Evolutionary conservation across 257 asterid species (phyloP).

Genomic region (Henckelia pumila): DNA sequence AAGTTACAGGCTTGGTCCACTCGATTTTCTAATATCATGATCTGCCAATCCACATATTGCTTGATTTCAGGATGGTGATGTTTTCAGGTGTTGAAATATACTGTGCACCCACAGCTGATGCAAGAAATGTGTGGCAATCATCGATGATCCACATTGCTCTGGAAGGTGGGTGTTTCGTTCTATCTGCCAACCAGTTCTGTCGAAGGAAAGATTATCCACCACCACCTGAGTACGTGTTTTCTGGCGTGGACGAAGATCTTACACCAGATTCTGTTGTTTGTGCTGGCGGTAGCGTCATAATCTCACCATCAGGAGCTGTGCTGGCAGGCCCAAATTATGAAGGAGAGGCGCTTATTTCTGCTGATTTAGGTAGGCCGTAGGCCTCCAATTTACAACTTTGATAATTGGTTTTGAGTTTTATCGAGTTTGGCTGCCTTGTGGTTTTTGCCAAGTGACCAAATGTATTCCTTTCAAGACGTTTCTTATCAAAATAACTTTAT

Average conservation of each 20-base stretch:
- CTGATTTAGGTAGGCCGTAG: constrained; percentile 78
- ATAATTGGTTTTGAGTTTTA: not conserved
- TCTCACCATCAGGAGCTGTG: constrained; percentile 84
- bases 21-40: not conserved
- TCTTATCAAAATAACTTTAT: not conserved
- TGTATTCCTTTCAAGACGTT: not conserved
- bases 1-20: not conserved
- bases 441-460: not conserved
- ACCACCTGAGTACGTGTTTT: constrained; percentile 72
- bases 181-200: constrained; percentile 96
- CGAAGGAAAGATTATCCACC: constrained; percentile 92
- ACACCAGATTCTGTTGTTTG: constrained; percentile 86
- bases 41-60: constrained; percentile 2
- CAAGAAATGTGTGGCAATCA: constrained; percentile 93
- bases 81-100: constrained; percentile 78
- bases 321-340: constrained; percentile 93
- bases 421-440: not conserved
- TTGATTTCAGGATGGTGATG: constrained; percentile 9
- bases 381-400: constrained; percentile 6
- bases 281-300: constrained; percentile 90
- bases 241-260: constrained; percentile 73
- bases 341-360: constrained; percentile 92
- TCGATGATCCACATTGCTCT: constrained; percentile 94
- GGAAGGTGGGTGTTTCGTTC: constrained; percentile 93
- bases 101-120: constrained; percentile 97